Evolutionary conservation across 2,329 filamentous ascomycete genomes (phyloP).

Genomic region (Fusarium sp.): DNA sequence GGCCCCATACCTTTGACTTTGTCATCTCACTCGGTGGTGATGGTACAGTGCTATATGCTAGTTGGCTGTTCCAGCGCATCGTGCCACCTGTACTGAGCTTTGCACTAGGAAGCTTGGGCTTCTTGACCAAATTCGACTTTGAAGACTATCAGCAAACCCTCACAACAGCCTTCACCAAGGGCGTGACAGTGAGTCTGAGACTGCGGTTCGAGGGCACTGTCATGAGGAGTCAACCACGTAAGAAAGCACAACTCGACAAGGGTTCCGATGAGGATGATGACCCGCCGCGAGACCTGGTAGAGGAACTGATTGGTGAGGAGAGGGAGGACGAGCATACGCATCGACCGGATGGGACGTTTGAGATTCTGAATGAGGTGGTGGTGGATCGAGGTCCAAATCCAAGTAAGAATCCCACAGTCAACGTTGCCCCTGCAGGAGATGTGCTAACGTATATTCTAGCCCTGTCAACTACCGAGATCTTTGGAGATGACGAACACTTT

Average conservation of each 20-base stretch:
- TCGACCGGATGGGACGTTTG: slow-evolving; percentile 82
- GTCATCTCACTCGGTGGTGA: slow-evolving; percentile 92
- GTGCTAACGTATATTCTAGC: slow-evolving; percentile 59
- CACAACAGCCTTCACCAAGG: slow-evolving; percentile 78
- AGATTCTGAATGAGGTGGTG: slow-evolving; percentile 97
- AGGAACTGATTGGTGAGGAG: slow-evolving; percentile 90
- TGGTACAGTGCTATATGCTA: slow-evolving; percentile 95
- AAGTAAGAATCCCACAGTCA: slow-evolving; percentile 66
- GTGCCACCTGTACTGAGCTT: slow-evolving; percentile 95
- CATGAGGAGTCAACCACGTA: slow-evolving; percentile 78
- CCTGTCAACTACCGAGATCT: slow-evolving; percentile 92
- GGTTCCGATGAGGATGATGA: slow-evolving; percentile 52
- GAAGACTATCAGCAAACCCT: slow-evolving; percentile 77
- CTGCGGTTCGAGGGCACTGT: slow-evolving; percentile 93
- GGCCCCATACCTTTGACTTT: slow-evolving; percentile 92
- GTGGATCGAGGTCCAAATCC: slow-evolving; percentile 93
- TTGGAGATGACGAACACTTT: slow-evolving; percentile 95
- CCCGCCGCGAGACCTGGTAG: slow-evolving; percentile 76
- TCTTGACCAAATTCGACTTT: slow-evolving; percentile 97
- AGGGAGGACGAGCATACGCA: slow-evolving; percentile 87
- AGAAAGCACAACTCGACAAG: slow-evolving; percentile 44
- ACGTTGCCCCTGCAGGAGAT: slow-evolving; percentile 2
- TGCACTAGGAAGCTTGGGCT: slow-evolving; percentile 89
- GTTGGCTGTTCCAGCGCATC: slow-evolving; percentile 95
- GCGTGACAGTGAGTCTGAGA: slow-evolving; percentile 87